Evolutionary conservation across 176 grass and related monocot species (phyloP).

Genomic region (Puya raimondii): DNA sequence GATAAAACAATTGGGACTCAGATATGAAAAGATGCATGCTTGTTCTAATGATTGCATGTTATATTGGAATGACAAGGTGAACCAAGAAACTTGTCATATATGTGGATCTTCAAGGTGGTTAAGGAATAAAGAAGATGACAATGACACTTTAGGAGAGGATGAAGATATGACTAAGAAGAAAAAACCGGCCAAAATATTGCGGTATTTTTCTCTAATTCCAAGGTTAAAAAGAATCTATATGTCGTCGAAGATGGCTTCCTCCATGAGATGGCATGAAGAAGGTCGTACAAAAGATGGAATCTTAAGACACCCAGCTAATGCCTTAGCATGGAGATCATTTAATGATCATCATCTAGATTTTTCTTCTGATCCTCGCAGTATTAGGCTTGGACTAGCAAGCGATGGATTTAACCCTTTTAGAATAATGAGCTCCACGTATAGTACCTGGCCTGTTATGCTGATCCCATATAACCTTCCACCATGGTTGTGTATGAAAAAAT

Average conservation of each 20-base stretch:
- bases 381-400: neutral
- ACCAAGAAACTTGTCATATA: neutral
- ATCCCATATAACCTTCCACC: conserved; percentile 19
- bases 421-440: neutral
- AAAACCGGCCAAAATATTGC: neutral
- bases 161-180: neutral
- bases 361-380: neutral
- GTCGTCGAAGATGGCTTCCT: neutral
- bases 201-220: neutral
- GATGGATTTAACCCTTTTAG: conserved; percentile 7
- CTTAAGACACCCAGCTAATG: neutral
- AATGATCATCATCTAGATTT: neutral
- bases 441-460: conserved; percentile 3
- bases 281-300: neutral
- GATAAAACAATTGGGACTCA: neutral
- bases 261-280: neutral
- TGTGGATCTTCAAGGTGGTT: neutral
- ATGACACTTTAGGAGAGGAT: neutral
- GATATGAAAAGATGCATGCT: neutral
- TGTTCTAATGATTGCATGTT: neutral
- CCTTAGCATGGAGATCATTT: neutral
- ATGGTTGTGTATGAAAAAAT: conserved; percentile 19
- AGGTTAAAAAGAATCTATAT: neutral
- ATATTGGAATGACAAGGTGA: neutral
- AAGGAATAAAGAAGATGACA: no score